Percentiles rank a stretch among this genome's conserved stretches.
Conservation (phyloP, 805 yeast genomes). For the Hemisphaericaspora nanyangensis region DNA sequence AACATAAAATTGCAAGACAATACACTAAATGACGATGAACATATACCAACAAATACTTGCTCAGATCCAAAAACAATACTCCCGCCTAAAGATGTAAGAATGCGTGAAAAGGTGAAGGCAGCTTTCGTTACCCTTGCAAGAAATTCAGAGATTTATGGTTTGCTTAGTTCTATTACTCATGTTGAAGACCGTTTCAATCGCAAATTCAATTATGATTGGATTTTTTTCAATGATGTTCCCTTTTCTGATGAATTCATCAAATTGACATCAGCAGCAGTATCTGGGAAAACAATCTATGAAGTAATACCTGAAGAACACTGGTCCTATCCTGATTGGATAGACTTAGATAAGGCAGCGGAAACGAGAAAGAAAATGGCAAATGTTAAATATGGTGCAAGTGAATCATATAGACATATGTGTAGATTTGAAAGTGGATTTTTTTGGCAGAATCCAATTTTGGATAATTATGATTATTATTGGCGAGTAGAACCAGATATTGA, state of each 20-base stretch:
- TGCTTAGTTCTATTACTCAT: slow-evolving; percentile 63
- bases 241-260: slow-evolving; percentile 78
- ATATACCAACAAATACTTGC: too few species aligned
- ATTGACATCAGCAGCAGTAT: slow-evolving; percentile 60
- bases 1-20: too few species aligned
- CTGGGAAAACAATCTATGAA: slow-evolving; percentile 80
- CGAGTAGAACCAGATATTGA: slow-evolving; percentile 86
- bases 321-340: slow-evolving; percentile 84
- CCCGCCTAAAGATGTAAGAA: too few species aligned
- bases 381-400: slow-evolving; percentile 62
- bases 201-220: slow-evolving; percentile 88
- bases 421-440: slow-evolving; percentile 89
- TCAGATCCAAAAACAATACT: too few species aligned
- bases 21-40: too few species aligned
- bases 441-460: slow-evolving; percentile 69
- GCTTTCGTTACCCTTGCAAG: slow-evolving; percentile 79
- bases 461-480: slow-evolving; percentile 86
- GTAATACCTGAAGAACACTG: slow-evolving; percentile 77
- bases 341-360: slow-evolving; percentile 63
- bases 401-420: slow-evolving; percentile 88
- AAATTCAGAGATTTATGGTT: slow-evolving; percentile 62
- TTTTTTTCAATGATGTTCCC: slow-evolving; percentile 82
- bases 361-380: slow-evolving; percentile 55
- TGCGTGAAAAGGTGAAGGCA: slow-evolving; percentile 67
- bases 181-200: slow-evolving; percentile 88